A percentile compares a stretch with the other conserved stretches of the same genome.
These are phyloP conservation scores for Grosmannia huntii DNA, from an alignment of 2,329 filamentous ascomycete genomes.

Conservation along the genomic window DNA sequence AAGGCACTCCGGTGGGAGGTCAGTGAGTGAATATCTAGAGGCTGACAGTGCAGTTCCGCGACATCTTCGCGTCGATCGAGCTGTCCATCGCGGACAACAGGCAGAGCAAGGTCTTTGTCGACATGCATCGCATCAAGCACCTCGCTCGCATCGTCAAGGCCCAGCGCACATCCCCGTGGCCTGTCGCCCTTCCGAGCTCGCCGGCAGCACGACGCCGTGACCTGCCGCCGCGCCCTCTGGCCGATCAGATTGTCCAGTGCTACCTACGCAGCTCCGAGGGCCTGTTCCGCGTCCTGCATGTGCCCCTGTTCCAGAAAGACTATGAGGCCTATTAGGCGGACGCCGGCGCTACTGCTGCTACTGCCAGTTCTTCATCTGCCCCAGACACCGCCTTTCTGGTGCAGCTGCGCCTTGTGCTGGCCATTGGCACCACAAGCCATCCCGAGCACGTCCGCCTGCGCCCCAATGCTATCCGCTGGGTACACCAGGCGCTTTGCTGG, in stretches of 20 bases:
- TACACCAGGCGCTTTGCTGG: conserved; percentile 40
- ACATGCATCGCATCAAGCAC: conserved; percentile 36
- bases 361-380: conserved; percentile 11
- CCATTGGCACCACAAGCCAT: conserved; percentile 34
- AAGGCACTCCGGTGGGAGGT: neutral
- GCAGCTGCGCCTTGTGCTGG: conserved; percentile 38
- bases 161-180: conserved; percentile 17
- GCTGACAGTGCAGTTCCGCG: conserved; percentile 3
- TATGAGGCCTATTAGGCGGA: conserved; percentile 37
- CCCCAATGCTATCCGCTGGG: conserved; percentile 31
- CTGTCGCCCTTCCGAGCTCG: neutral
- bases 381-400: conserved; percentile 31
- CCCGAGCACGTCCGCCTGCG: conserved; percentile 31
- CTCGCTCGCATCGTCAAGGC: conserved; percentile 39
- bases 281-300: conserved; percentile 42
- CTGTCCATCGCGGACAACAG: conserved; percentile 19
- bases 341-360: neutral
- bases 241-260: conserved; percentile 36
- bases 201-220: conserved; percentile 22
- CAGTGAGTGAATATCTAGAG: neutral
- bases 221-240: conserved; percentile 26
- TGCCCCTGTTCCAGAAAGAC: conserved; percentile 41
- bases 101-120: conserved; percentile 19
- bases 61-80: conserved; percentile 6
- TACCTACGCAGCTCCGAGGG: conserved; percentile 45